These are phyloP conservation scores for Didymella arachidicola DNA, from an alignment of 2,329 filamentous ascomycete species.

Conservation along the genomic window DNA sequence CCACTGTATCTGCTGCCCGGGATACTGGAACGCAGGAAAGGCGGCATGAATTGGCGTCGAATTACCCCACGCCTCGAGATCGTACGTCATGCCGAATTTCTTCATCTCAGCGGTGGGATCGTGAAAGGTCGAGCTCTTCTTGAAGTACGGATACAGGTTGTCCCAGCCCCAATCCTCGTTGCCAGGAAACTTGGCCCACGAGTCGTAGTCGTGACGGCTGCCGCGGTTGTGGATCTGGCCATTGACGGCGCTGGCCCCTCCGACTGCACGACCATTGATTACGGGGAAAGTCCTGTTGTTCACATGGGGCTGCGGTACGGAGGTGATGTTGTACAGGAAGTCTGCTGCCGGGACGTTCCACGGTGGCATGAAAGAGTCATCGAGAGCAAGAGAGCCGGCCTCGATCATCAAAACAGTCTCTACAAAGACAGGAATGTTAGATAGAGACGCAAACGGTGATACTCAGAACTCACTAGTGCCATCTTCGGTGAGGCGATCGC, in stretches of 20 bases:
- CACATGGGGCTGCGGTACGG: slow-evolving; percentile 30
- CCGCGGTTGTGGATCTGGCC: slow-evolving; percentile 20
- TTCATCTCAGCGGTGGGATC: slow-evolving; percentile 20
- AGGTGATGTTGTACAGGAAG: slow-evolving; percentile 33
- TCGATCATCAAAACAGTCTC: slow-evolving; percentile 42
- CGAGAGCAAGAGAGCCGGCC: slow-evolving; percentile 34
- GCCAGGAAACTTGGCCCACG: slow-evolving; percentile 5
- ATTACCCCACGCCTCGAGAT: slow-evolving; percentile 23
- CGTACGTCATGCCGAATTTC: slow-evolving; percentile 26
- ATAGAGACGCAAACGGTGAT: no score
- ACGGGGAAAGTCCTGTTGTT: slow-evolving; percentile 7
- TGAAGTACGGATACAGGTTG: slow-evolving; percentile 13
- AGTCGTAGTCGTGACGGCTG: slow-evolving; percentile 5
- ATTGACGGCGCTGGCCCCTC: slow-evolving; percentile 47
- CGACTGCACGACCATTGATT: slow-evolving; percentile 8
- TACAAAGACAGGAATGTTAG: slow-evolving; percentile 1
- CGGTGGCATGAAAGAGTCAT: slow-evolving; percentile 33
- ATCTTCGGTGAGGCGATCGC: slow-evolving; percentile 37
- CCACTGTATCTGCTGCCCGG: slow-evolving; percentile 22
- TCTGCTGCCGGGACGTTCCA: slow-evolving; percentile 33
- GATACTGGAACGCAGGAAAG: slow-evolving; percentile 20
- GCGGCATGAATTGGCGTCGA: slow-evolving; percentile 15
- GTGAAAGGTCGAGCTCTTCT: slow-evolving; percentile 25
- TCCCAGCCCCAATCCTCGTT: slow-evolving; percentile 9
- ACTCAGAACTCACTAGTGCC: slow-evolving; percentile 16